Conservation (phyloP, 257 asterid species). For the Catharanthus roseus region DNA sequence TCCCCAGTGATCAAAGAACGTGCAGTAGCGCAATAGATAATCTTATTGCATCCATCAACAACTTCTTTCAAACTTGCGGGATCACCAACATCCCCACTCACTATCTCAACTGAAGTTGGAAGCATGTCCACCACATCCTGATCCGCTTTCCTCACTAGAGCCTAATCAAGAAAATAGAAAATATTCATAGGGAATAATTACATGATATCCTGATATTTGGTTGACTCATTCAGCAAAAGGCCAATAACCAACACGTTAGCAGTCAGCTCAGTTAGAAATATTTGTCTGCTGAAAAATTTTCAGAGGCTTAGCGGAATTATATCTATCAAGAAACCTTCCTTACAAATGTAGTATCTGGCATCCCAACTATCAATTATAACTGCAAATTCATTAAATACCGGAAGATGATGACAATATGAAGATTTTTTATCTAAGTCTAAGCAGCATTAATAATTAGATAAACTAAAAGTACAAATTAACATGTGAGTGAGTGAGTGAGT, state of each 20-base stretch:
- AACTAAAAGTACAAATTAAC: neutral
- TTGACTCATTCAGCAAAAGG: conserved; percentile 2
- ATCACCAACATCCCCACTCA: conserved; percentile 92
- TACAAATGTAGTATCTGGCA: too few species aligned
- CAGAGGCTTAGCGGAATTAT: too few species aligned
- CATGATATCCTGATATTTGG: neutral
- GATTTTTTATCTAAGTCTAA: too few species aligned
- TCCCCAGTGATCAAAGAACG: conserved; percentile 91
- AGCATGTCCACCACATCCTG: conserved; percentile 74
- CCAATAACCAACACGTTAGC: neutral
- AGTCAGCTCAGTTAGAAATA: too few species aligned
- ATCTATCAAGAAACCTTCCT: too few species aligned
- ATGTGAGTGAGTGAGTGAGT: too few species aligned
- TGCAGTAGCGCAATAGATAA: conserved; percentile 94
- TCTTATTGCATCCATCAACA: conserved; percentile 86
- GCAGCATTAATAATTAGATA: too few species aligned
- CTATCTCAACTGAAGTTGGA: conserved; percentile 82
- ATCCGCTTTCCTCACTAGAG: conserved; percentile 78
- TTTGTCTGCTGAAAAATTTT: too few species aligned
- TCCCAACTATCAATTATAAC: too few species aligned
- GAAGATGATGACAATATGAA: too few species aligned
- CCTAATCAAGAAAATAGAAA: conserved; percentile 37
- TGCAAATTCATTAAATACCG: too few species aligned
- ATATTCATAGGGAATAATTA: neutral
- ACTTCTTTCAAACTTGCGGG: conserved; percentile 61